phyloP scores from a whole-genome alignment of 345 rosid species.

The Eucalyptus fibrosa region DNA sequence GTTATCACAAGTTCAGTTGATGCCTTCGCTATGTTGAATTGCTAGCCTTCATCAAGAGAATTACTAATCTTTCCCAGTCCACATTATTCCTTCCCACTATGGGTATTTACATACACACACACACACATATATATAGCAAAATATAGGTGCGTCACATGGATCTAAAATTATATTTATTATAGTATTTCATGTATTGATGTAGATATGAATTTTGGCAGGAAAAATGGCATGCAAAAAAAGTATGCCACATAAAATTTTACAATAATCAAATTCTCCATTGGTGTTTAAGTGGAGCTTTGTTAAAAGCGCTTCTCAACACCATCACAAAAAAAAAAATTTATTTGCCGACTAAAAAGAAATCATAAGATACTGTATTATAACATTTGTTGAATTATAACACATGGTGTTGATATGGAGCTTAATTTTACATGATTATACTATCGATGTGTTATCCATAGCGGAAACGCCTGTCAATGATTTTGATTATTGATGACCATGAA shows the following conservation, averaged over 20 bases:
- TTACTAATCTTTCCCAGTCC: neutral
- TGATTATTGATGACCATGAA: neutral
- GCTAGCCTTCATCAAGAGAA: neutral
- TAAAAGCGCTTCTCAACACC: neutral
- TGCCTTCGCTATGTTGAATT: neutral
- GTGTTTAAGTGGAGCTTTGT: fast-evolving
- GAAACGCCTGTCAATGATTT: neutral
- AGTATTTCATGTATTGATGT: no score
- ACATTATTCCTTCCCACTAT: neutral
- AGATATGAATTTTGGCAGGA: neutral
- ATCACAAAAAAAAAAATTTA: neutral
- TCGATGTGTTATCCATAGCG: fast-evolving
- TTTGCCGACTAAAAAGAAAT: neutral
- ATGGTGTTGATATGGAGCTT: no score
- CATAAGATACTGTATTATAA: neutral
- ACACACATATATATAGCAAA: neutral
- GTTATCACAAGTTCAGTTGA: neutral
- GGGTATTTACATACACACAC: no score
- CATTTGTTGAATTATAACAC: neutral
- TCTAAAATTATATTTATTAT: neutral
- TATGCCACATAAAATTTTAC: neutral
- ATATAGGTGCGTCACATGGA: neutral
- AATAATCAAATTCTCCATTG: neutral
- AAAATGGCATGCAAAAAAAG: neutral
- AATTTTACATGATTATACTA: neutral